Percentiles rank a stretch among this genome's conserved stretches.
Conservation (phyloP, 1,139 yeast genomes). For the Entelexis paramagnoliae region DNA sequence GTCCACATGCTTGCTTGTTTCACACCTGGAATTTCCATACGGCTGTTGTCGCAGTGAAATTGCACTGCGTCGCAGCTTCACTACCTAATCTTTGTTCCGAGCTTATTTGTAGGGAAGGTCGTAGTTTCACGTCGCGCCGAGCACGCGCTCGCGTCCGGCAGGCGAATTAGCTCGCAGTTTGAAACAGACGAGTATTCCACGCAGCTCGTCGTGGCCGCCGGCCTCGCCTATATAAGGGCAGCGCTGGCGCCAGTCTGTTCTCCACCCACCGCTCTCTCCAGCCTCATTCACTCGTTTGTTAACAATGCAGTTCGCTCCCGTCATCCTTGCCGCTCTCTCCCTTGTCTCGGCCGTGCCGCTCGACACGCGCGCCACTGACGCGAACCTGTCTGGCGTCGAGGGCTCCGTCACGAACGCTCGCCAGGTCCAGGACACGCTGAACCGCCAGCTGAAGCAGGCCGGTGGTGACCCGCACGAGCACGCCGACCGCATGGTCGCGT, state of each 20-base stretch:
- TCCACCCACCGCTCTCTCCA: background rate
- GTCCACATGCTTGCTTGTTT: no score
- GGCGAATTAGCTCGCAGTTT: background rate
- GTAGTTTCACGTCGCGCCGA: background rate
- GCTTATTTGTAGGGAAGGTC: background rate
- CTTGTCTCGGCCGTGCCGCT: constrained; percentile 12
- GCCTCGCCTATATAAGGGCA: background rate
- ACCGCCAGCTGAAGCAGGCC: constrained; percentile 23
- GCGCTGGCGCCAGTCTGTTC: background rate
- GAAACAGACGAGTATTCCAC: background rate
- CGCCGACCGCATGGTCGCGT: constrained; percentile 25
- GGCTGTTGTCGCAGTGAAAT: background rate
- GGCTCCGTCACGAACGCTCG: constrained; percentile 25
- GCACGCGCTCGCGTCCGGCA: no score
- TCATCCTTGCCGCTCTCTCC: constrained; percentile 15
- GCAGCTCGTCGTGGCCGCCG: background rate
- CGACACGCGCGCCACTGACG: constrained; percentile 10
- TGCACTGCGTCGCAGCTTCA: background rate
- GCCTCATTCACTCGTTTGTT: background rate
- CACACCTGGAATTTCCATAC: background rate
- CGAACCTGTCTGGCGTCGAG: constrained; percentile 15
- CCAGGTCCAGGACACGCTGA: constrained; percentile 27
- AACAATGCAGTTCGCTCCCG: constrained; percentile 10
- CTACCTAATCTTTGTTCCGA: background rate
- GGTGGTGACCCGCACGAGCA: constrained; percentile 23